Conservation (phyloP, 768 basidiomycete species). For the Pisolithus sp. region DNA sequence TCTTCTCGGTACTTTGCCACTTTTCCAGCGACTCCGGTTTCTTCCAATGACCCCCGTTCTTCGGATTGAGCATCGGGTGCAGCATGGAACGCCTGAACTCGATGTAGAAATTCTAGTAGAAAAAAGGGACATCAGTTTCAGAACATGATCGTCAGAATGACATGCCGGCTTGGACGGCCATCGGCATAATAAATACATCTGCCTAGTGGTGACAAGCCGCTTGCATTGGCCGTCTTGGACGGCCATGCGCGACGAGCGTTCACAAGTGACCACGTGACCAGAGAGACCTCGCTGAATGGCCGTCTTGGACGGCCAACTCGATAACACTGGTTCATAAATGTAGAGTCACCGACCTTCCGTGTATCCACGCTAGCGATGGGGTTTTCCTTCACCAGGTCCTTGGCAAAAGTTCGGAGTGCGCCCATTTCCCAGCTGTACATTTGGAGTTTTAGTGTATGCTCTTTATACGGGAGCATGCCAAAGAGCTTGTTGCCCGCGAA, state of each 20-base stretch:
- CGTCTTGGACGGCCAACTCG: too few species aligned
- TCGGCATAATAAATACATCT: too few species aligned
- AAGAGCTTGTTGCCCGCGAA: neutral
- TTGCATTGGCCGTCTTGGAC: neutral
- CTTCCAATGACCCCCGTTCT: neutral
- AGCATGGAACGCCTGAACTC: conserved; percentile 7
- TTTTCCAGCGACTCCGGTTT: neutral
- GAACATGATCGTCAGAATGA: neutral
- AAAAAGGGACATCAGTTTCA: too few species aligned
- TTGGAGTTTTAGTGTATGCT: conserved; percentile 1
- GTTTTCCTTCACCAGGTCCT: conserved; percentile 14
- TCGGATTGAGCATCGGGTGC: neutral
- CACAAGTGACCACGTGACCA: too few species aligned
- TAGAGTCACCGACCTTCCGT: too few species aligned
- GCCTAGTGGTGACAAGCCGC: too few species aligned
- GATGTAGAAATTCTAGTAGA: conserved; percentile 10
- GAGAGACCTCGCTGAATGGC: too few species aligned
- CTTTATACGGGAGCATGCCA: neutral
- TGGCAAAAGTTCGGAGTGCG: neutral
- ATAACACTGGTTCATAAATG: too few species aligned
- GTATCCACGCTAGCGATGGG: too few species aligned
- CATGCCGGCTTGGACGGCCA: neutral
- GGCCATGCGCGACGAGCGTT: neutral
- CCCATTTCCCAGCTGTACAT: conserved; percentile 5
- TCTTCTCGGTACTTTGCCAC: neutral